These are phyloP conservation scores for Xylariaceae sp. DNA, from an alignment of 2,329 filamentous ascomycete genomes.

Conservation along the genomic window DNA sequence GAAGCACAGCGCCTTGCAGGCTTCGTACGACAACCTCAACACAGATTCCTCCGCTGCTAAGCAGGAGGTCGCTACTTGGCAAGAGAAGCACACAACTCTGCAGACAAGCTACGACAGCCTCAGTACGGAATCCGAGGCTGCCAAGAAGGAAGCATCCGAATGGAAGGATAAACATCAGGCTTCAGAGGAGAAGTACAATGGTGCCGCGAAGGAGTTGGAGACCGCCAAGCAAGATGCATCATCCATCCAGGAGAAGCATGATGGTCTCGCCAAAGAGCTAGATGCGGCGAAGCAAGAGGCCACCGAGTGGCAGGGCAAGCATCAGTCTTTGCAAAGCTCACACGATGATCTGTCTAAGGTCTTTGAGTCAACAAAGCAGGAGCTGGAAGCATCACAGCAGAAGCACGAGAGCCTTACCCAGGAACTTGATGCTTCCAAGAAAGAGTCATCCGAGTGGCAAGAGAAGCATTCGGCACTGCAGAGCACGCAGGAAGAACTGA, in stretches of 20 bases:
- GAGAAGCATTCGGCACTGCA: conserved; percentile 20
- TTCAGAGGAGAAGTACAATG: conserved; percentile 12
- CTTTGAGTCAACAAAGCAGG: conserved; percentile 29
- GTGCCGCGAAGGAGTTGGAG: conserved; percentile 23
- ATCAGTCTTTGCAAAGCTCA: conserved; percentile 16
- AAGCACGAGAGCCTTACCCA: conserved; percentile 16
- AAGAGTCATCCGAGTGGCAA: conserved; percentile 20
- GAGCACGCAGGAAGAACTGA: conserved; percentile 15
- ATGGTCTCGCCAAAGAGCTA: conserved; percentile 18
- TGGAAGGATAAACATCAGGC: conserved; percentile 17
- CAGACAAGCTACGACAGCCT: conserved; percentile 13
- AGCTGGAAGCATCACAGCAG: conserved; percentile 22
- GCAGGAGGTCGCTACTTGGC: conserved; percentile 18
- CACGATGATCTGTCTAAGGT: conserved; percentile 21
- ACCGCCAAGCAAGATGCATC: conserved; percentile 30
- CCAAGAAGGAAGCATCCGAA: conserved; percentile 21
- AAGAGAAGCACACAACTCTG: conserved; percentile 19
- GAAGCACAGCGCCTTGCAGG: conserved; percentile 12
- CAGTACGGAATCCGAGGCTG: conserved; percentile 20
- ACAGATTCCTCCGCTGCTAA: conserved; percentile 31
- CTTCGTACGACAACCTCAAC: conserved; percentile 22
- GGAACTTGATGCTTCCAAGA: conserved; percentile 24
- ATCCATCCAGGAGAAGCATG: conserved; percentile 23
- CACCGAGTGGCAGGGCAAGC: conserved; percentile 22
- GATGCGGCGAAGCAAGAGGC: conserved; percentile 24